phyloP scores from a whole-genome alignment of 2,329 filamentous ascomycete genomes.

The Mycocentrospora acerina region DNA sequence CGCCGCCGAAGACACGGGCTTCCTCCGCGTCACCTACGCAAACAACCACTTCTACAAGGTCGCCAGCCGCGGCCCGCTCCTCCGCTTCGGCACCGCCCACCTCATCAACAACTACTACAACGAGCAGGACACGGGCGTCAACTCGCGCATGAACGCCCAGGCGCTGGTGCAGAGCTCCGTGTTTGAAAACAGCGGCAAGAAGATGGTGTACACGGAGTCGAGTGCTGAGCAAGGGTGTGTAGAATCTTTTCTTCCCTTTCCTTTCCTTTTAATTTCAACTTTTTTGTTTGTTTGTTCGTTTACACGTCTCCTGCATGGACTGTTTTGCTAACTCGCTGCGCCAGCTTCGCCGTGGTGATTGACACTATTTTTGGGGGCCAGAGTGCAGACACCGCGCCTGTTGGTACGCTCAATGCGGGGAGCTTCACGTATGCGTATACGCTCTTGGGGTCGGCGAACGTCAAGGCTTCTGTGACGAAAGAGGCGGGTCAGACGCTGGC shows the following conservation, averaged over 20 bases:
- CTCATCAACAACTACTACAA: slow-evolving; percentile 54
- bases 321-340: too few relatives aligned
- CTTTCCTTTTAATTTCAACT: too few relatives aligned
- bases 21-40: slow-evolving; percentile 64
- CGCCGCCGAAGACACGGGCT: slow-evolving; percentile 55
- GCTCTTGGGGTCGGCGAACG: slow-evolving; percentile 52
- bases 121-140: slow-evolving; percentile 38
- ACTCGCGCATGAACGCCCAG: slow-evolving; percentile 46
- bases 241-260: not conserved
- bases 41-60: slow-evolving; percentile 67
- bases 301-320: too few relatives aligned
- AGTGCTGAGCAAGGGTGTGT: slow-evolving; percentile 41
- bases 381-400: slow-evolving; percentile 50
- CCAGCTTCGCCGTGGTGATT: slow-evolving; percentile 45
- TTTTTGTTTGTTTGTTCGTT: too few relatives aligned
- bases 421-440: slow-evolving; percentile 53
- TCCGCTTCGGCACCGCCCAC: slow-evolving; percentile 67
- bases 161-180: slow-evolving; percentile 47
- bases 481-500: slow-evolving; percentile 23
- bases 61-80: slow-evolving; percentile 61
- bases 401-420: slow-evolving; percentile 51
- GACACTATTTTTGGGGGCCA: slow-evolving; percentile 46
- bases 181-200: slow-evolving; percentile 60
- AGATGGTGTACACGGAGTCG: slow-evolving; percentile 58
- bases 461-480: slow-evolving; percentile 48